phyloP scores from a whole-genome alignment of 192 early-diverging fungal species.

The Backusella mclennaniae region DNA sequence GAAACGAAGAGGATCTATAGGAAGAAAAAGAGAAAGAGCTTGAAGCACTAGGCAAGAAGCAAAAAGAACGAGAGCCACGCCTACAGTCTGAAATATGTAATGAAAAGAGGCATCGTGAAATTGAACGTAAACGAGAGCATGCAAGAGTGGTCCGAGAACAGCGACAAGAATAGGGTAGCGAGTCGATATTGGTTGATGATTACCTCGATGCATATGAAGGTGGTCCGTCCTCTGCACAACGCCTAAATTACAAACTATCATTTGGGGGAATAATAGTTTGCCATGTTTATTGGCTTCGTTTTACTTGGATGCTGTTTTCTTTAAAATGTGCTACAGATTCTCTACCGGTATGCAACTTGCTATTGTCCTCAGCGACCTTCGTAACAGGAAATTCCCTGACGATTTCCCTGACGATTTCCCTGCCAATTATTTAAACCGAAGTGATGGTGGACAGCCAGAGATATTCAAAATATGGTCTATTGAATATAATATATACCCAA shows the following conservation, averaged over 20 bases:
- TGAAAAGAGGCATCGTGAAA: constrained; percentile 28
- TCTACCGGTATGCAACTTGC: constrained; percentile 79
- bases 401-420: constrained; percentile 56
- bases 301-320: constrained; percentile 76
- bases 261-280: not conserved
- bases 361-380: constrained; percentile 62
- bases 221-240: constrained; percentile 25
- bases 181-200: constrained; percentile 24
- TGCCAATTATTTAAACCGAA: constrained; percentile 71
- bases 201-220: constrained; percentile 2
- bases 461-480: constrained; percentile 28
- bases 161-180: constrained; percentile 14
- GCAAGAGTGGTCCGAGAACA: constrained; percentile 20
- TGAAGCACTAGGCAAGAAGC: constrained; percentile 29
- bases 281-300: constrained; percentile 47
- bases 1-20: constrained; percentile 48
- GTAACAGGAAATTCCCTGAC: constrained; percentile 71
- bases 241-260: constrained; percentile 30
- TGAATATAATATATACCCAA: too few relatives aligned
- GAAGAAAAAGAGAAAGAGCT: constrained; percentile 42
- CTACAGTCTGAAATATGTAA: constrained; percentile 37
- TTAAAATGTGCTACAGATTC: constrained; percentile 74
- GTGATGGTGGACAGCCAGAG: constrained; percentile 85
- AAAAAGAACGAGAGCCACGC: constrained; percentile 36
- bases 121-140: constrained; percentile 29